A percentile compares a stretch with the other conserved stretches of the same genome.
Conservation (phyloP, 78 protist species). For the Isochrysis galbana region DNA sequence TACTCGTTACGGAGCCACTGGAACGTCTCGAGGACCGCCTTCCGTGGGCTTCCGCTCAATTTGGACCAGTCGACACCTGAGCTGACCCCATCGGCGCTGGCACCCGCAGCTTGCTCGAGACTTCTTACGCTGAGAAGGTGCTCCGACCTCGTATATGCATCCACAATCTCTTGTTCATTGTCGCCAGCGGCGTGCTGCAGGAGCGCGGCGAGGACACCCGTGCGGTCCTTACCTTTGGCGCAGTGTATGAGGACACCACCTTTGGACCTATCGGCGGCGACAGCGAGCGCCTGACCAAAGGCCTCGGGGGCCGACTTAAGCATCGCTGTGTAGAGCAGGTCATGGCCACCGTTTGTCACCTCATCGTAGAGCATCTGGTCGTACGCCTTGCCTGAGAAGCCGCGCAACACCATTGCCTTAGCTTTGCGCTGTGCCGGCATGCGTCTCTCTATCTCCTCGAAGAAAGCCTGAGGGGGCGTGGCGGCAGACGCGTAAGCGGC, state of each 20-base stretch:
- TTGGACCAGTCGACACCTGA: not conserved
- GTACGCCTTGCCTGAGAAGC: not conserved
- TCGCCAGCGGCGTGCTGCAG: slow-evolving; percentile 33
- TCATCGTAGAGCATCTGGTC: not conserved
- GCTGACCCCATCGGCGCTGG: not conserved
- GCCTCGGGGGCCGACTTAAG: not conserved
- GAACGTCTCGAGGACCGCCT: not conserved
- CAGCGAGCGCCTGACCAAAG: not conserved
- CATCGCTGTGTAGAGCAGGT: not conserved
- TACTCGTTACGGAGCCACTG: not conserved
- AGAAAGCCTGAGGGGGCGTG: too few species aligned
- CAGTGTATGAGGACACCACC: slow-evolving; percentile 43
- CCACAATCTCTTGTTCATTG: not conserved
- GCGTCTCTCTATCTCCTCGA: not conserved
- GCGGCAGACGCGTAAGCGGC: too few species aligned
- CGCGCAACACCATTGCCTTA: not conserved
- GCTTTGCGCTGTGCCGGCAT: not conserved
- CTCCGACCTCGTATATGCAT: slow-evolving; percentile 15
- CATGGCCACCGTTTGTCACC: not conserved
- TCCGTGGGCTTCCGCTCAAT: not conserved
- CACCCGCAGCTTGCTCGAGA: too few species aligned
- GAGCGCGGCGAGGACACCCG: slow-evolving; percentile 40
- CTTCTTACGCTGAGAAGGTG: not conserved
- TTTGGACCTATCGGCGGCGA: not conserved
- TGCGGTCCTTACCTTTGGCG: slow-evolving; percentile 59